Evolutionary conservation across 1,284 basidiomycete species (phyloP).

Genomic region (Puccinia triticina): DNA sequence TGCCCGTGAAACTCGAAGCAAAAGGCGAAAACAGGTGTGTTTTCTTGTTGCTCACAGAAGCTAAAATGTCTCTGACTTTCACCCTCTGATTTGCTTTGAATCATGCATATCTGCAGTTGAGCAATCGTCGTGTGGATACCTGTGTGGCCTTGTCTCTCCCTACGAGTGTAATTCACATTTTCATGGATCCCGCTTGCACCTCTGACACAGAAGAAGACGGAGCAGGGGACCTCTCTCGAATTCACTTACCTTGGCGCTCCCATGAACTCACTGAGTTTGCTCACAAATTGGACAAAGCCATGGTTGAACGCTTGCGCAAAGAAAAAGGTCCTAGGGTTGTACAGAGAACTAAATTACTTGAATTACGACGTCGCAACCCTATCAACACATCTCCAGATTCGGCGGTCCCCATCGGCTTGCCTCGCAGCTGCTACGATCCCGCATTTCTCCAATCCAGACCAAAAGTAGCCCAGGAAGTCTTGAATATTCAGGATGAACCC

Average conservation of each 20-base stretch:
- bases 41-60: not conserved
- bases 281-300: conserved; percentile 2
- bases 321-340: not conserved
- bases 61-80: not conserved
- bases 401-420: not conserved
- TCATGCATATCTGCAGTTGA: not conserved
- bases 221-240: not conserved
- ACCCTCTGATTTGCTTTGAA: not conserved
- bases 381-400: not conserved
- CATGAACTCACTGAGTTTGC: not conserved
- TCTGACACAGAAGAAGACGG: conserved; percentile 6
- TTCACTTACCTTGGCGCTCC: conserved; percentile 10
- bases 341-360: conserved; percentile 3
- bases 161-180: not conserved
- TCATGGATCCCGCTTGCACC: conserved; percentile 21
- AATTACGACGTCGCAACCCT: not conserved
- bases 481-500: not conserved
- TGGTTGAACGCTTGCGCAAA: not conserved
- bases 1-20: not conserved
- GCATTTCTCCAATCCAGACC: conserved; percentile 3
- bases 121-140: not conserved
- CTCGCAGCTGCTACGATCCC: conserved; percentile 13
- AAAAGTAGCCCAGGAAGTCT: not conserved
- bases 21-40: not conserved
- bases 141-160: conserved; percentile 7